phyloP scores from a whole-genome alignment of 352 stramenopile species.

The Pythium biforme region DNA sequence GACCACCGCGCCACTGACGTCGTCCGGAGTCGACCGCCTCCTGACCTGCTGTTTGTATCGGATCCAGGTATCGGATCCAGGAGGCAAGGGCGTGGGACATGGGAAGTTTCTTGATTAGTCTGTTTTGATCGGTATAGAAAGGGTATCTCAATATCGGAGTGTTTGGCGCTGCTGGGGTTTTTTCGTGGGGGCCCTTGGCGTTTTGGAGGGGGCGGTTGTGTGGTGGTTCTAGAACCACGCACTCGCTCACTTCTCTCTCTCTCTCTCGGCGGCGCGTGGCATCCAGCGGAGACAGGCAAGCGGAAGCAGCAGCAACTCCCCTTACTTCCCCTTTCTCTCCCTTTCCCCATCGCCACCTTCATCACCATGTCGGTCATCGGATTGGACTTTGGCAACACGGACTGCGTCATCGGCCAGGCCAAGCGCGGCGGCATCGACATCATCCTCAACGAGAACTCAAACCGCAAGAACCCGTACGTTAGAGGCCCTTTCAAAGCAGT shows the following conservation, averaged over 20 bases:
- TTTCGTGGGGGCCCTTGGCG: background rate
- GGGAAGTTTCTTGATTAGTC: background rate
- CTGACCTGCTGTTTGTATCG: slow-evolving; percentile 11
- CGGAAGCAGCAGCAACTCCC: background rate
- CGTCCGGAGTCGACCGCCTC: background rate
- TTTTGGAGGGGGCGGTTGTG: background rate
- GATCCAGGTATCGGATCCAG: background rate
- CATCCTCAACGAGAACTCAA: slow-evolving; percentile 99
- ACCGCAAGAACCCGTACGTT: slow-evolving; percentile 95
- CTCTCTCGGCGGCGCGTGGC: slow-evolving; percentile 9
- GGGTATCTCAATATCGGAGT: slow-evolving; percentile 13
- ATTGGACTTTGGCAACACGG: slow-evolving; percentile 96
- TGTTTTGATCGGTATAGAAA: slow-evolving; percentile 13
- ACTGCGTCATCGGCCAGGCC: slow-evolving; percentile 95
- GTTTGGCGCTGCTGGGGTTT: slow-evolving; percentile 3
- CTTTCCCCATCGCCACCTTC: background rate
- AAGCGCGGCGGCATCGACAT: slow-evolving; percentile 98
- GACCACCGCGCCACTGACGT: background rate
- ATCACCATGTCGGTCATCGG: slow-evolving; percentile 95
- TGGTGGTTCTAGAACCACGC: slow-evolving; percentile 29
- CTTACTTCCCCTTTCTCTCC: slow-evolving; percentile 13
- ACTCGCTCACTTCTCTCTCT: slow-evolving; percentile 11
- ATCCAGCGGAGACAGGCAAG: slow-evolving; percentile 4
- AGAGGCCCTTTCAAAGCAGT: too few species aligned
- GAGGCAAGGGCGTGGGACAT: background rate